phyloP scores from a whole-genome alignment of 2,329 filamentous ascomycete genomes.

The Epichloe sylvatica region DNA sequence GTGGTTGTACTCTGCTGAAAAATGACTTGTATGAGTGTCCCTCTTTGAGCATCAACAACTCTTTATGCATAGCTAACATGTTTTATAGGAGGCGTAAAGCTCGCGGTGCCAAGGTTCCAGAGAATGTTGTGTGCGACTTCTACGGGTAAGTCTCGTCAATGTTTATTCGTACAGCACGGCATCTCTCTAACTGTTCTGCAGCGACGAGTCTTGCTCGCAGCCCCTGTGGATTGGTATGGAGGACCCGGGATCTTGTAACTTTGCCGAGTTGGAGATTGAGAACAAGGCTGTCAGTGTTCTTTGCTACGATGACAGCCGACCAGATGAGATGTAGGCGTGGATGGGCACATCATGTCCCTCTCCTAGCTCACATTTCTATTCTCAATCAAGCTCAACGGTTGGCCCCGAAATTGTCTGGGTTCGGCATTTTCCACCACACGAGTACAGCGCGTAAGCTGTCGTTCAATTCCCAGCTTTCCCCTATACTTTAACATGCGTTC shows the following conservation, averaged over 20 bases:
- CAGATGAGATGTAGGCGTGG: not conserved
- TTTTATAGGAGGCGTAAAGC: not conserved
- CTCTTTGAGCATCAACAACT: not conserved
- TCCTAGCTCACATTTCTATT: not conserved
- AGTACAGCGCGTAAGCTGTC: conserved; percentile 7
- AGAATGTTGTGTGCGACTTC: conserved; percentile 1
- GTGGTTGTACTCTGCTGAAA: not conserved
- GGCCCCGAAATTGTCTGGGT: not conserved
- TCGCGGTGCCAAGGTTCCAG: not conserved
- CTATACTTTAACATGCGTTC: conserved; percentile 14
- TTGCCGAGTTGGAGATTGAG: not conserved
- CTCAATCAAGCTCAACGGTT: not conserved
- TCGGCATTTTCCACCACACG: not conserved
- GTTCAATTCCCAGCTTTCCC: conserved; percentile 14
- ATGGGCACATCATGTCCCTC: not conserved
- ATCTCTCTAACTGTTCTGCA: not conserved
- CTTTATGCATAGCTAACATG: not conserved
- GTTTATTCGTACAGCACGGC: not conserved
- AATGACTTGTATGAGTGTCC: not conserved
- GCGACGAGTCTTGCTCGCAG: conserved; percentile 1
- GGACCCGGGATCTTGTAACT: not conserved
- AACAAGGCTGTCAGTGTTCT: conserved; percentile 1
- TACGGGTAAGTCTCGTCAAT: not conserved
- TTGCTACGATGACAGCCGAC: conserved; percentile 4
- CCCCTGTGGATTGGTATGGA: conserved; percentile 6